Conservation (phyloP, 108 stramenopile genomes). For the Aurantiochytrium sp. region DNA sequence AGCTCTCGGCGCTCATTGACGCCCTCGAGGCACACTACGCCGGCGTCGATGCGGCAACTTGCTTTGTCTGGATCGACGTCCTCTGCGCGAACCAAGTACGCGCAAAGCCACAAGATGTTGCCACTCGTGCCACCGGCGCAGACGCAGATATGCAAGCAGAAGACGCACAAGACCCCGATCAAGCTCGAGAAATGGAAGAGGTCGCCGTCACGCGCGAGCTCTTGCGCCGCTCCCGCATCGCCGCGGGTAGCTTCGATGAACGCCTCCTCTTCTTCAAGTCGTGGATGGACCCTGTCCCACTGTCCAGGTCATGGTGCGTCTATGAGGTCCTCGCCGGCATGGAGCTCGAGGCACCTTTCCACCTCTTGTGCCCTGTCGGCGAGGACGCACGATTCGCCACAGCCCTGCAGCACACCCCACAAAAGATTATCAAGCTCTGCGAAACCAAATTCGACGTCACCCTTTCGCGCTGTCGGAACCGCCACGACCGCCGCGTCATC, state of each 20-base stretch:
- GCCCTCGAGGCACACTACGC: neutral
- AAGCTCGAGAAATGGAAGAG: neutral
- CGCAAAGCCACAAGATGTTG: neutral
- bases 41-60: neutral
- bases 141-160: too few species aligned
- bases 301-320: neutral
- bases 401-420: neutral
- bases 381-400: neutral
- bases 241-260: neutral
- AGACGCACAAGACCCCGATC: too few species aligned
- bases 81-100: neutral
- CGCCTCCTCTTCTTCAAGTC: slow-evolving; percentile 12
- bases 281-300: neutral
- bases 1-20: neutral
- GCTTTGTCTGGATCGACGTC: slow-evolving; percentile 6
- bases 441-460: neutral
- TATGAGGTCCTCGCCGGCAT: neutral
- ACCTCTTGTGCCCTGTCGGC: neutral
- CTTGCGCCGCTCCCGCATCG: neutral
- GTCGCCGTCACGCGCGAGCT: neutral
- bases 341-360: neutral
- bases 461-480: neutral
- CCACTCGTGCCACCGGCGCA: too few species aligned
- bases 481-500: neutral
- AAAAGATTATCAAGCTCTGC: neutral